Percentiles rank a stretch among this genome's conserved stretches.
Conservation (phyloP, 306 rosid genomes). For the Phaseolus lunatus region DNA sequence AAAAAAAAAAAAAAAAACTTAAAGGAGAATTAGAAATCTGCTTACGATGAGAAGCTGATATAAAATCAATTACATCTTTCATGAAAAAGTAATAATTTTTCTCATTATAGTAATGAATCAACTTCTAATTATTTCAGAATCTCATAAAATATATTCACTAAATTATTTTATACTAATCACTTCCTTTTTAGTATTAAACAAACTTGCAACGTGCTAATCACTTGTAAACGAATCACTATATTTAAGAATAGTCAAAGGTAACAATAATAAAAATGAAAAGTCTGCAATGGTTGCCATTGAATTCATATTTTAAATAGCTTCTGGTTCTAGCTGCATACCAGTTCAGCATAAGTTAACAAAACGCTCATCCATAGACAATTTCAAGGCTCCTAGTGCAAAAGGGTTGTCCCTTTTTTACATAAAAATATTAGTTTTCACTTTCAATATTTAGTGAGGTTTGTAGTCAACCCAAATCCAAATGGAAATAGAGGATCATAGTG, state of each 20-base stretch:
- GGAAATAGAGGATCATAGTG: constrained; percentile 51
- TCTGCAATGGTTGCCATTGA: background rate
- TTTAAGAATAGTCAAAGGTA: background rate
- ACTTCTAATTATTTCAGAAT: too few species aligned
- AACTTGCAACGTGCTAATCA: too few species aligned
- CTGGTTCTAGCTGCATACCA: background rate
- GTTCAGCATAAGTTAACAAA: background rate
- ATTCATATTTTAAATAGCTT: background rate
- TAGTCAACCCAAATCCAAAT: constrained; percentile 48
- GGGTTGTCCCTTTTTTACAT: background rate
- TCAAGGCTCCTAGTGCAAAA: background rate
- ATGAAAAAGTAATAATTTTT: too few species aligned
- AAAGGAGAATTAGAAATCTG: too few species aligned
- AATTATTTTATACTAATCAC: too few species aligned
- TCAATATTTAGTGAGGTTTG: constrained; percentile 35
- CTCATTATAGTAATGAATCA: too few species aligned
- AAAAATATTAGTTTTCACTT: constrained; percentile 17
- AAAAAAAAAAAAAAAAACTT: too few species aligned
- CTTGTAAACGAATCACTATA: too few species aligned
- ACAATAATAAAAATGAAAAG: background rate
- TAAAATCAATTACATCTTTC: too few species aligned
- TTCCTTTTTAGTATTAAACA: too few species aligned
- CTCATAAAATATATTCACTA: too few species aligned
- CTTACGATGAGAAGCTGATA: too few species aligned
- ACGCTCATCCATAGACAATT: background rate